Evolutionary conservation across 108 stramenopile species (phyloP), one percentile per base, ranked within the genome.

Genomic region (Cyclotella atomus): DNA sequence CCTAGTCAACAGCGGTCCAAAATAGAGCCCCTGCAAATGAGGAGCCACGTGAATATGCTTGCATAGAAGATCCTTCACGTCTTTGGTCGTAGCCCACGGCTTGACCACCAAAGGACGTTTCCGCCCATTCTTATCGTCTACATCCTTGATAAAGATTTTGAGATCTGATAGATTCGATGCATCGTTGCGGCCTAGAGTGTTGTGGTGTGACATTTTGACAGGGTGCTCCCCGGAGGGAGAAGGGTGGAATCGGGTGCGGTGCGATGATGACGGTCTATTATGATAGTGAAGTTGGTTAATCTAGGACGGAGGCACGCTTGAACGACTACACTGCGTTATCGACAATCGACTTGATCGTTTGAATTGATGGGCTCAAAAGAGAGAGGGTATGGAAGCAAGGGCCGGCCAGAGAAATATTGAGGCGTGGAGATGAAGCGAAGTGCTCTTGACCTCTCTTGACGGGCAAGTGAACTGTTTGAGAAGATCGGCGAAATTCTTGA

Each of bases 1-100:
- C 38, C 70, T 78, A 3, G 85, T 89, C 43, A 91, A n/a, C 10
- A 91, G 74, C 9, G 95, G 92, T 10, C 84, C 83, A 74, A 89
- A 89, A 64, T 87, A 96, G 41, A 96, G 83, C 20, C 79, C 75
- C 49, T 91, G 95, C 4, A 87, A 75, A 50, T 62, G 47, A 2
- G 88, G 77, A 3, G 92, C 89, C n/a, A 93, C 82, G 44, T 88
- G 88, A 2, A 90, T 76, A 24, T 85, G 75, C 45, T 83, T 67
- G 57, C 85, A 81, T 16, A 95, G 78, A 17, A 73, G 63, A 67
- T 92, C 85, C 76, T 96, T 96, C 63, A 93, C 84, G 64, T 96
- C 95, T 68, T 92, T 88, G 54, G 94, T 77, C 20, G 91, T 87
- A 15, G 89, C 86, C 95, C 95, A 96, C 27, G 95, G 88, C 25